Evolutionary conservation across 176 grass and related monocot species (phyloP).

Genomic region (Musa beccarii): DNA sequence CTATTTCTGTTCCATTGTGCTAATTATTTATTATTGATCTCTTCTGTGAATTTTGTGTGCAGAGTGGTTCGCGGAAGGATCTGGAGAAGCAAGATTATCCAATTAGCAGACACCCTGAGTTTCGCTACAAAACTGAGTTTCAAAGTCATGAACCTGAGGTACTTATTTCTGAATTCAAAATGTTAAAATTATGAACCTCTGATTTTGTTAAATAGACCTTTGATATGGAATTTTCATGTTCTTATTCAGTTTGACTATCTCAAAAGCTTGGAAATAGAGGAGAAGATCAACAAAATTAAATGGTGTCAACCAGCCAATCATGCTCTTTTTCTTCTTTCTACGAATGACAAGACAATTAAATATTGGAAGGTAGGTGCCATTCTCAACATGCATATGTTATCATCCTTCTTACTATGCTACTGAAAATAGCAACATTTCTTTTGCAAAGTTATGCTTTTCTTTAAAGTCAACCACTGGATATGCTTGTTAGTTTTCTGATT

Average conservation of each 20-base stretch:
- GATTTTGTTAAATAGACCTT: too few relatives aligned
- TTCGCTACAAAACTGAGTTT: constrained; percentile 16
- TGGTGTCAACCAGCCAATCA: constrained; percentile 80
- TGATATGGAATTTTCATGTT: neutral
- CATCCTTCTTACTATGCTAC: too few relatives aligned
- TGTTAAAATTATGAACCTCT: neutral
- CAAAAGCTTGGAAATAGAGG: constrained; percentile 99
- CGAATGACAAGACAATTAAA: constrained; percentile 98
- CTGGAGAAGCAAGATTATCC: constrained; percentile 13
- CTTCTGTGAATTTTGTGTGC: neutral
- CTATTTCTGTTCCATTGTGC: neutral
- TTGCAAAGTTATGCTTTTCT: too few relatives aligned
- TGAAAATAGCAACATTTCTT: too few relatives aligned
- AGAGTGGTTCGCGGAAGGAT: constrained; percentile 7
- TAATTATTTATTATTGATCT: neutral
- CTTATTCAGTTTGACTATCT: constrained; percentile 87
- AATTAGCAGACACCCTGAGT: constrained; percentile 14
- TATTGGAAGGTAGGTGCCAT: constrained; percentile 82
- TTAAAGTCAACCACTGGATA: too few relatives aligned
- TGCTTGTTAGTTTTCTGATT: too few relatives aligned
- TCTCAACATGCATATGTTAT: too few relatives aligned
- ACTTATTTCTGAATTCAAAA: neutral
- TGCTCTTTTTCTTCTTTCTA: constrained; percentile 75
- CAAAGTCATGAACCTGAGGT: constrained; percentile 26
- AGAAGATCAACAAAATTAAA: constrained; percentile 99